Percentiles rank a stretch among this genome's conserved stretches.
These are phyloP conservation scores for Fusarium anthophilum DNA, from an alignment of 2,329 filamentous ascomycete species.

Conservation along the genomic window DNA sequence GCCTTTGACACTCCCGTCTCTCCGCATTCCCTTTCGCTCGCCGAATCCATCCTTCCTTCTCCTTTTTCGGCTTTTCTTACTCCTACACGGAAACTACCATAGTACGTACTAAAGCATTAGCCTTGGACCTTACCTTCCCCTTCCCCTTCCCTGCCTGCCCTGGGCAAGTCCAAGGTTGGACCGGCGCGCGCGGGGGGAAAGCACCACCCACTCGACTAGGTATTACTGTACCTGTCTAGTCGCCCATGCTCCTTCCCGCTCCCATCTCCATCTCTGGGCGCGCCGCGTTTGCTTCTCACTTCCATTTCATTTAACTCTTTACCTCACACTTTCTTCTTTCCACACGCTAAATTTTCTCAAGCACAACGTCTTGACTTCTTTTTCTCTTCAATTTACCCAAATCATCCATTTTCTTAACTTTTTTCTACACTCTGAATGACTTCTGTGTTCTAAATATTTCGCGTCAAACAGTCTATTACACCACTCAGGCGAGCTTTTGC, in stretches of 20 bases:
- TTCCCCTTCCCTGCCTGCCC: constrained; percentile 11
- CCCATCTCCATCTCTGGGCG: constrained; percentile 33
- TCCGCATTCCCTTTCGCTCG: constrained; percentile 8
- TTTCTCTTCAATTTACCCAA: not conserved
- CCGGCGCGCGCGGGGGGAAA: constrained; percentile 35
- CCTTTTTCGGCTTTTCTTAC: constrained; percentile 28
- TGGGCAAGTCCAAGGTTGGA: constrained; percentile 30
- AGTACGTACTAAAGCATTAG: constrained; percentile 30
- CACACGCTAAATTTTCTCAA: constrained; percentile 4
- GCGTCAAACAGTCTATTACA: constrained; percentile 28
- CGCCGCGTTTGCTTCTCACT: constrained; percentile 36
- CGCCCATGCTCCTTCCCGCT: constrained; percentile 33
- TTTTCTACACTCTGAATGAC: constrained; percentile 10
- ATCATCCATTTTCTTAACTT: not conserved
- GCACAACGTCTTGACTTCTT: not conserved
- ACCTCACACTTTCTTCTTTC: not conserved
- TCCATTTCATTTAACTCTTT: constrained; percentile 17
- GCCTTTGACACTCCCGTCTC: not conserved
- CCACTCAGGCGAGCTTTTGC: constrained; percentile 5
- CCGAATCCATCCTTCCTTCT: constrained; percentile 22
- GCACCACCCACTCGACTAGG: constrained; percentile 27
- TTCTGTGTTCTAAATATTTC: constrained; percentile 24
- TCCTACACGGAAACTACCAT: constrained; percentile 7
- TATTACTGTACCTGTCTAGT: constrained; percentile 19
- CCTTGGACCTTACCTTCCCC: constrained; percentile 4